Evolutionary conservation across 2,329 filamentous ascomycete species (phyloP).

Genomic region (Zymoseptoria passerinii): DNA sequence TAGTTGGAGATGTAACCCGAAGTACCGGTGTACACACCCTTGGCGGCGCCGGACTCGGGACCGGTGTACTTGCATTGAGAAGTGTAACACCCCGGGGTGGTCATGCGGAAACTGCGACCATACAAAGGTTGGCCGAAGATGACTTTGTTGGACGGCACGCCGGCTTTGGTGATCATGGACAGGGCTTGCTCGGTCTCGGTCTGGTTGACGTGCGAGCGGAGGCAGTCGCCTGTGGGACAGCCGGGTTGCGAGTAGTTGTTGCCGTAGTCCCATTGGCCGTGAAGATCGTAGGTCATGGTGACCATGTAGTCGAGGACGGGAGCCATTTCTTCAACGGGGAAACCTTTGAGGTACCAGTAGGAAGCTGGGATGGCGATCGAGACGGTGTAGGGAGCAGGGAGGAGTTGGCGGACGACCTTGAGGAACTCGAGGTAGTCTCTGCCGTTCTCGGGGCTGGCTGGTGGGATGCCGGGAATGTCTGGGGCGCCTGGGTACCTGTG

Average conservation of each 20-base stretch:
- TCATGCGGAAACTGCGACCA: slow-evolving; percentile 64
- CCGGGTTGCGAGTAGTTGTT: slow-evolving; percentile 26
- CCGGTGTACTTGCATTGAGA: slow-evolving; percentile 23
- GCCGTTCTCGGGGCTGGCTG: slow-evolving; percentile 2
- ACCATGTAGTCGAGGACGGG: slow-evolving; percentile 24
- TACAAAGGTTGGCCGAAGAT: slow-evolving; percentile 86
- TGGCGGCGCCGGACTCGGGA: slow-evolving; percentile 20
- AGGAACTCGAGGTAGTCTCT: slow-evolving; percentile 11
- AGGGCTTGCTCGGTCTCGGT: slow-evolving; percentile 31
- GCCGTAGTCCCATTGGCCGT: slow-evolving; percentile 31
- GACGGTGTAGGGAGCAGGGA: slow-evolving; percentile 13
- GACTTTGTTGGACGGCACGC: slow-evolving; percentile 58
- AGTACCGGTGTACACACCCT: slow-evolving; percentile 28
- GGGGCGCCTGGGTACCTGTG: slow-evolving; percentile 6
- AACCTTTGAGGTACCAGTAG: slow-evolving; percentile 26
- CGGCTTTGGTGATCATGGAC: slow-evolving; percentile 39
- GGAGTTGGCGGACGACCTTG: slow-evolving; percentile 2
- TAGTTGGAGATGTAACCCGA: slow-evolving; percentile 30
- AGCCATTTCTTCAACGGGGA: slow-evolving; percentile 22
- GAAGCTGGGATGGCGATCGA: slow-evolving; percentile 26
- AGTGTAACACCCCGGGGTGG: slow-evolving; percentile 19
- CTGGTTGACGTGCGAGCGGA: slow-evolving; percentile 32
- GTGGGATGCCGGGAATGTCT: slow-evolving; percentile 3
- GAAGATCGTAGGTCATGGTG: slow-evolving; percentile 32
- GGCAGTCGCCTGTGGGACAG: slow-evolving; percentile 26